These are phyloP conservation scores for Petunia axillaris DNA, from an alignment of 257 asterid genomes.

Conservation along the genomic window DNA sequence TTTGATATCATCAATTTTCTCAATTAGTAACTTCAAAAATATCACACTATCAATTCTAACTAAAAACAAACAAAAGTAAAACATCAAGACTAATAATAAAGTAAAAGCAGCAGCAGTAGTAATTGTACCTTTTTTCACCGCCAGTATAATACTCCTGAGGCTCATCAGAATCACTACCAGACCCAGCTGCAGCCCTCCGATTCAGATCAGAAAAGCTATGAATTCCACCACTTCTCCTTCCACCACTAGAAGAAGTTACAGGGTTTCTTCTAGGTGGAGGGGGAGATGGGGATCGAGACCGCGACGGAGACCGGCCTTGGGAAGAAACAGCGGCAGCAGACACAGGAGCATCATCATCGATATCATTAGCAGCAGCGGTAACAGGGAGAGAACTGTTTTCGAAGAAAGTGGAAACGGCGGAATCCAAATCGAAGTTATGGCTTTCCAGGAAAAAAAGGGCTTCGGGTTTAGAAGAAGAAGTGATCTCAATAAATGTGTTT, in stretches of 20 bases:
- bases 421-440: conserved; percentile 79
- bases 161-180: conserved; percentile 75
- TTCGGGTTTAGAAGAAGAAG: conserved; percentile 64
- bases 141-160: conserved; percentile 86
- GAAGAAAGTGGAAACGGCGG: conserved; percentile 86
- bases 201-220: conserved; percentile 72
- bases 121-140: conserved; percentile 72
- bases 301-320: conserved; percentile 35
- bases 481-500: conserved; percentile 73
- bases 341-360: not conserved
- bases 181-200: conserved; percentile 49
- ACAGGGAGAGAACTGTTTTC: conserved; percentile 45
- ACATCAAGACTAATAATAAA: not conserved
- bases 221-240: conserved; percentile 46
- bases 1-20: not conserved
- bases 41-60: not conserved
- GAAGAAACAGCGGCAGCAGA: conserved; percentile 30
- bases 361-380: conserved; percentile 25
- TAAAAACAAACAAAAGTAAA: not conserved
- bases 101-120: not conserved
- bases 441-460: conserved; percentile 83
- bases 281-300: conserved; percentile 38
- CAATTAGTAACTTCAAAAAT: not conserved
- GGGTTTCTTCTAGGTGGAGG: conserved; percentile 40
- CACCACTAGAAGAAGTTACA: conserved; percentile 26